These are phyloP conservation scores for Chaetomiaceae sp. DNA, from an alignment of 2,329 filamentous ascomycete genomes.

Conservation along the genomic window DNA sequence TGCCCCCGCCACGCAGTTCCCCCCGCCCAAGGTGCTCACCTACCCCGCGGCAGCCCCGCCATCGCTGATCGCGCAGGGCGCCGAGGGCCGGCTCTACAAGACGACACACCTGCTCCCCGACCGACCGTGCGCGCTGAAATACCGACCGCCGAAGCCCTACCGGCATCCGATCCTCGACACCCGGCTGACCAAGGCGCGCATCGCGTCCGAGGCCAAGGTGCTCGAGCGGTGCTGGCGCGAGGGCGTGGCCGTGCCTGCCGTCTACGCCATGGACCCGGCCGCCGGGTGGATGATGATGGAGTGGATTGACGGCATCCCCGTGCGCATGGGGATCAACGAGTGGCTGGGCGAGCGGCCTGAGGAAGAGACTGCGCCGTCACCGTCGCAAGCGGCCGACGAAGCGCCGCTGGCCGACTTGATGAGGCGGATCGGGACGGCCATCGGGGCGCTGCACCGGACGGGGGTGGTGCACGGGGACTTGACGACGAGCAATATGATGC, in stretches of 20 bases:
- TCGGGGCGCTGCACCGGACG: conserved; percentile 72
- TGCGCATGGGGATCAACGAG: conserved; percentile 63
- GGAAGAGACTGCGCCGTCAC: conserved; percentile 23
- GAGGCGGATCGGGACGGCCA: conserved; percentile 60
- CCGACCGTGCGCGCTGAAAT: conserved; percentile 74
- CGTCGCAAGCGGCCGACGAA: conserved; percentile 34
- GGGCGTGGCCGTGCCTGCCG: conserved; percentile 73
- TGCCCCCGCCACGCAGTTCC: conserved; percentile 37
- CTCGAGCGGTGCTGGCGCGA: conserved; percentile 72
- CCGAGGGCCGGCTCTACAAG: conserved; percentile 89
- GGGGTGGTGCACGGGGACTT: conserved; percentile 92
- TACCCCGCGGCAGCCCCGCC: conserved; percentile 55
- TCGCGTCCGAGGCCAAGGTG: conserved; percentile 83
- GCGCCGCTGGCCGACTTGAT: conserved; percentile 56
- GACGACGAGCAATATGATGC: conserved; percentile 95
- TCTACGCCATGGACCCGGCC: conserved; percentile 61
- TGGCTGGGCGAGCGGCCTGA: conserved; percentile 52
- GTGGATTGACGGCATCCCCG: conserved; percentile 70
- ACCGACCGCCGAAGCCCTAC: conserved; percentile 86
- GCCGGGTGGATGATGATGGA: conserved; percentile 75
- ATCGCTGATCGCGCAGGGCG: conserved; percentile 79
- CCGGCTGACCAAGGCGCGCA: conserved; percentile 77
- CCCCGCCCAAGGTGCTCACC: conserved; percentile 51
- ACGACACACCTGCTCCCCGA: conserved; percentile 68
- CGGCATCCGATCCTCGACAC: conserved; percentile 84